Percentiles rank a stretch among this genome's conserved stretches.
phyloP scores from a whole-genome alignment of 192 early-diverging fungal species.

The Coemansia umbellata region DNA sequence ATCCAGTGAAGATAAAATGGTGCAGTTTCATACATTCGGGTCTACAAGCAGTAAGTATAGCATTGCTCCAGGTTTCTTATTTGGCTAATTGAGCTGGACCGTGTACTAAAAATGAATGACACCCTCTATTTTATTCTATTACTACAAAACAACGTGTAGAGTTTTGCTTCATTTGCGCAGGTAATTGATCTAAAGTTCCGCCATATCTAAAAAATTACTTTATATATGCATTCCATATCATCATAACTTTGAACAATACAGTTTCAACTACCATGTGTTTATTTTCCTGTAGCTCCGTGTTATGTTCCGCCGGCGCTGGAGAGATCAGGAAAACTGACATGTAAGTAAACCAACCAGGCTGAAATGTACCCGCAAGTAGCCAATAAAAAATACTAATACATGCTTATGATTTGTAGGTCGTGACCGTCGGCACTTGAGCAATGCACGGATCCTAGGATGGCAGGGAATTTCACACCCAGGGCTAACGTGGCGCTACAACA shows the following conservation, averaged over 20 bases:
- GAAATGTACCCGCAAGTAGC: not conserved
- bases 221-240: too few species aligned
- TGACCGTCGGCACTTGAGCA: slow-evolving; percentile 39
- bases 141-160: slow-evolving; percentile 15
- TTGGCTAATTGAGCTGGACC: not conserved
- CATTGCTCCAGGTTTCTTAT: not conserved
- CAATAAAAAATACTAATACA: not conserved
- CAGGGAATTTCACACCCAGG: slow-evolving; percentile 47
- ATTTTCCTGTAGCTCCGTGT: slow-evolving; percentile 40
- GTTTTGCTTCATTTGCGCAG: slow-evolving; percentile 47
- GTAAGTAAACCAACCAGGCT: slow-evolving; percentile 12
- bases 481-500: slow-evolving; percentile 35
- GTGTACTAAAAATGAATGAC: not conserved
- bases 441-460: slow-evolving; percentile 27
- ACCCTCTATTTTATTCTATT: not conserved
- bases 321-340: slow-evolving; percentile 13
- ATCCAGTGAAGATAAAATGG: slow-evolving; percentile 5
- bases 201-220: not conserved
- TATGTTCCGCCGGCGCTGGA: slow-evolving; percentile 25
- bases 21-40: slow-evolving; percentile 21
- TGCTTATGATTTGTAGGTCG: slow-evolving; percentile 19
- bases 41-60: slow-evolving; percentile 38
- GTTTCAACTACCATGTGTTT: too few species aligned
- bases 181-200: slow-evolving; percentile 26
- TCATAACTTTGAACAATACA: too few species aligned